phyloP scores from a whole-genome alignment of 352 stramenopile genomes.

The Vaucheria bursata region DNA sequence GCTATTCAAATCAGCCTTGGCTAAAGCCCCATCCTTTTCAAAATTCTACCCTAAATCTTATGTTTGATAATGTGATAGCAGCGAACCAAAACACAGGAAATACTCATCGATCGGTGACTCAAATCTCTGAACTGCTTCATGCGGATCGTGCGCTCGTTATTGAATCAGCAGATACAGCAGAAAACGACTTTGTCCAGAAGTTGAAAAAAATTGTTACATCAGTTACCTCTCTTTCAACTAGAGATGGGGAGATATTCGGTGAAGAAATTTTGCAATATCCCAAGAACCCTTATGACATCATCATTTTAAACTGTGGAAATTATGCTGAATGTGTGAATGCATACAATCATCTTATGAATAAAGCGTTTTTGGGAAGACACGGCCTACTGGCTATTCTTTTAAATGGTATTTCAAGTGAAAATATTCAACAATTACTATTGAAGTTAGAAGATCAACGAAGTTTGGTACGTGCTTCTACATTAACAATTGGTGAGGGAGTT shows the following conservation, averaged over 20 bases:
- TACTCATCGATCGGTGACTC: not conserved
- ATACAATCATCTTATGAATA: not conserved
- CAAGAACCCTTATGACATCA: not conserved
- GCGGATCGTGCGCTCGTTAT: not conserved
- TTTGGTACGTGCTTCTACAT: too few relatives aligned
- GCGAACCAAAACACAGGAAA: constrained; percentile 6
- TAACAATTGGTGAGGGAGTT: too few relatives aligned
- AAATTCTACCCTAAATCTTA: constrained; percentile 20
- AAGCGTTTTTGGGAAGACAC: not conserved
- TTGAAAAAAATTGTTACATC: not conserved
- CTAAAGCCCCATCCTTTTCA: not conserved
- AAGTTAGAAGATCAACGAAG: too few relatives aligned
- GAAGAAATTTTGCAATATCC: not conserved
- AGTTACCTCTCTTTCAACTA: not conserved
- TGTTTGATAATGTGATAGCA: constrained; percentile 26
- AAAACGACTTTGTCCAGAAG: not conserved
- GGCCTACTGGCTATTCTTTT: not conserved
- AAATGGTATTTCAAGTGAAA: too few relatives aligned
- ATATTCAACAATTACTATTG: too few relatives aligned
- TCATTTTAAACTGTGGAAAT: not conserved
- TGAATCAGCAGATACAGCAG: not conserved
- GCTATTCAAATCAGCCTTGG: not conserved
- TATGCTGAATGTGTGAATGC: not conserved
- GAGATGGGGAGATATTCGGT: not conserved
- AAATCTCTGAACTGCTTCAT: not conserved